Evolutionary conservation across 208 protist genomes (phyloP), one percentile per base, ranked within the genome.

Genomic region (Trypanosoma scelopori): DNA sequence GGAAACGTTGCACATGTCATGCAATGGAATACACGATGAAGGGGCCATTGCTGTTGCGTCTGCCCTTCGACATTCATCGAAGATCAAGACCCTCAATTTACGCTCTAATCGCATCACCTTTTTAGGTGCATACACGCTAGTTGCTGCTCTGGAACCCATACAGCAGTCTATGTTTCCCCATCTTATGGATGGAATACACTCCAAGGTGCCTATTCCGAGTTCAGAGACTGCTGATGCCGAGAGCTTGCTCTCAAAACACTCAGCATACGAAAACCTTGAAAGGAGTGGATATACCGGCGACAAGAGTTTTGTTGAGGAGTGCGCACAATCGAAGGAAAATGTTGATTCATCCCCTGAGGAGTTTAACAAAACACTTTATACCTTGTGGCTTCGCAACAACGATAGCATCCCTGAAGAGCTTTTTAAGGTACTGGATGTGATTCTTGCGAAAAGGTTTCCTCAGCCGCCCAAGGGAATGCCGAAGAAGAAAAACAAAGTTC

Each of bases 351-450:
- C 43, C 48, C 43, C 57, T 16, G 47, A 70, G 42, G 16, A 43
- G 15, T 74, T 45, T 23, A 87, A 87, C 67, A 56, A 71, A 56
- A 79, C 57, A 45, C 51, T 88, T 50, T 65, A 89, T 68, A 84
- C 76, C 22, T 55, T 89, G 7, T 89, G 82, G 82, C 59, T 85
- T 63, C 63, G 78, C 1, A 55, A 76, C n/a, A 89, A 89, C 69
- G 62, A 62, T 42, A 55, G 72, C 49, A 69, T 79, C 16, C 71
- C 78, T 30, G 53, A 77, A 9, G 78, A 82, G 48, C 55, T 84
- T 62, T 69, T 78, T 37, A 65, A 62, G 55, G 65, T 74, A 49
- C 7, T 85, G 25, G 70, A 72, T 16, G 49, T 20, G 3, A 74
- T 88, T 61, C 64, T 88, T 42, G 61, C 71, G 25, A 84, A 82